Evolutionary conservation across 306 rosid genomes (phyloP).

Genomic region (Fragaria ananassa): DNA sequence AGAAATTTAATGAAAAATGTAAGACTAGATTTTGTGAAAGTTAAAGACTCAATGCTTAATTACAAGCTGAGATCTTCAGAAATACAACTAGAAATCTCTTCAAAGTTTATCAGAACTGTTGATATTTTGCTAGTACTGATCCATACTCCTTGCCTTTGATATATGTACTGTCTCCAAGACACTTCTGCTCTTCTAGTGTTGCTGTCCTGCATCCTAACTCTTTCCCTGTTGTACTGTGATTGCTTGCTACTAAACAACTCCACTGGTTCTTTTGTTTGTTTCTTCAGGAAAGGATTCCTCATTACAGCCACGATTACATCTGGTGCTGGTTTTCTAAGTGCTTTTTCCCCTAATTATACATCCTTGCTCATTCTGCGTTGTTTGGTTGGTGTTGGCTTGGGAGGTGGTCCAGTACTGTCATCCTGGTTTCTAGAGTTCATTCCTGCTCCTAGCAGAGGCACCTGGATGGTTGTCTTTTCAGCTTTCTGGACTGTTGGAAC

Average conservation of each 20-base stretch:
- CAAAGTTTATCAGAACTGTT: not conserved
- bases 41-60: not conserved
- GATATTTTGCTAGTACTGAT: conserved; percentile 1
- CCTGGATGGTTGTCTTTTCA: conserved; percentile 95
- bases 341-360: conserved; percentile 70
- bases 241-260: conserved; percentile 10
- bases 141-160: not conserved
- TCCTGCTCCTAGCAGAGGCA: conserved; percentile 89
- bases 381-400: conserved; percentile 92
- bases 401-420: conserved; percentile 89
- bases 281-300: conserved; percentile 85
- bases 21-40: not conserved
- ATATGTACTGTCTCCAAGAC: not conserved
- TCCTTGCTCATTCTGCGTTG: conserved; percentile 58
- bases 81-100: not conserved
- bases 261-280: conserved; percentile 23
- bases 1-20: not conserved
- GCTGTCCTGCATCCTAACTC: not conserved
- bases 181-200: not conserved
- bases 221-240: not conserved
- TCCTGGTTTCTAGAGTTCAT: conserved; percentile 95
- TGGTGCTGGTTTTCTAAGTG: conserved; percentile 75
- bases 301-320: conserved; percentile 76
- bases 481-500: conserved; percentile 96
- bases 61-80: not conserved